Percentiles rank a stretch among this genome's conserved stretches.
Evolutionary conservation across 306 rosid genomes (phyloP).

Genomic region (Hippophae gyantsensis): DNA sequence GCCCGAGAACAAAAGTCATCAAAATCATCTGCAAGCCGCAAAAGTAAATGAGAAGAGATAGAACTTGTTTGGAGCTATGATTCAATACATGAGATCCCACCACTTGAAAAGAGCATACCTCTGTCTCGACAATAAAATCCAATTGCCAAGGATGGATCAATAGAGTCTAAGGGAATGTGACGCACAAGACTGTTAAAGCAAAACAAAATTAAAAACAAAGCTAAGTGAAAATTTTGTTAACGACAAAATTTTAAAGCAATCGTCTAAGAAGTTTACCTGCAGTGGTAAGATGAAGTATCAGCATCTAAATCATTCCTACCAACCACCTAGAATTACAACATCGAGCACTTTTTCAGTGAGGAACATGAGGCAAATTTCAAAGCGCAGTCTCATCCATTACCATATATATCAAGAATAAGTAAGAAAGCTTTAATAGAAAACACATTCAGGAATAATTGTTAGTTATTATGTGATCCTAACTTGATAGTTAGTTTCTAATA

Average conservation of each 20-base stretch:
- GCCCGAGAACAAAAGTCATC: constrained; percentile 73
- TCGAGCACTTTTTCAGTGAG: neutral
- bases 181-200: constrained; percentile 40
- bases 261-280: constrained; percentile 50
- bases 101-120: constrained; percentile 39
- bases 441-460: too few species aligned
- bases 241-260: constrained; percentile 2
- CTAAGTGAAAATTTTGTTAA: neutral
- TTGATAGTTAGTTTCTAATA: too few species aligned
- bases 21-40: constrained; percentile 54
- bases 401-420: too few species aligned
- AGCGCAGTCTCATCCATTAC: too few species aligned
- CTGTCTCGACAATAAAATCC: constrained; percentile 93
- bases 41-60: constrained; percentile 9
- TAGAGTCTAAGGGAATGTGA: constrained; percentile 62
- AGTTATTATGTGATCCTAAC: too few species aligned
- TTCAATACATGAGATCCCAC: constrained; percentile 8
- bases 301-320: constrained; percentile 45
- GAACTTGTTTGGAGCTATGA: constrained; percentile 9
- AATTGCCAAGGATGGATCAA: constrained; percentile 91
- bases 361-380: neutral
- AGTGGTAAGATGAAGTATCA: constrained; percentile 77
- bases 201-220: neutral
- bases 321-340: constrained; percentile 38
- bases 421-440: too few species aligned